Evolutionary conservation across 768 basidiomycete genomes (phyloP).

Genomic region (Kwoniella bestiolae): DNA sequence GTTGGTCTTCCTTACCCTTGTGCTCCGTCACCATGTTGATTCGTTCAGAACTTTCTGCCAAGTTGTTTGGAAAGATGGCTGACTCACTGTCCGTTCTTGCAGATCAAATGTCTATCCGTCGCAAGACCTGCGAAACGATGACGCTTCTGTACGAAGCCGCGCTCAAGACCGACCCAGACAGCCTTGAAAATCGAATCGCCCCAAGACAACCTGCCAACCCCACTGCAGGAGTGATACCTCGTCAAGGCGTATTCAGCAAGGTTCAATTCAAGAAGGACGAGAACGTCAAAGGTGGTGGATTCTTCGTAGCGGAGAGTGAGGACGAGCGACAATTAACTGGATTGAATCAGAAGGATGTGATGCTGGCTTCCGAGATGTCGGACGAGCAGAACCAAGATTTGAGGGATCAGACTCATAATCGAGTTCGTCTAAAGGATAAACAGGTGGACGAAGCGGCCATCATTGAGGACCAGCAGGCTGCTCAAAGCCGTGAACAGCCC

Average conservation of each 20-base stretch:
- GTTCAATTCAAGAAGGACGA: slow-evolving; percentile 79
- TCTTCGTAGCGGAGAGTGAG: slow-evolving; percentile 70
- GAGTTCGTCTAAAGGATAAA: background rate
- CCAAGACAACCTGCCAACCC: slow-evolving; percentile 71
- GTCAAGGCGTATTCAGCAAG: slow-evolving; percentile 38
- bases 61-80: no score
- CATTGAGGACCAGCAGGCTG: background rate
- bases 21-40: no score
- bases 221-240: slow-evolving; percentile 65
- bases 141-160: slow-evolving; percentile 89
- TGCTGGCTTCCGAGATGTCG: slow-evolving; percentile 24
- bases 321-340: slow-evolving; percentile 24
- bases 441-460: background rate
- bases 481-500: background rate
- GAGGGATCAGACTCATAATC: background rate
- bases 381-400: background rate
- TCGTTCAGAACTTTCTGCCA: no score
- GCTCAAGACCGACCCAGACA: slow-evolving; percentile 67
- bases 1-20: no score
- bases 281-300: slow-evolving; percentile 80
- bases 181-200: slow-evolving; percentile 60
- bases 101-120: slow-evolving; percentile 89
- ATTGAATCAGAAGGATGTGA: slow-evolving; percentile 15
- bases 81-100: background rate
- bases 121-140: slow-evolving; percentile 89